Percentiles rank a stretch among this genome's conserved stretches.
Conservation (phyloP, 2,329 filamentous ascomycete genomes). For the Macrophomina tecta region DNA sequence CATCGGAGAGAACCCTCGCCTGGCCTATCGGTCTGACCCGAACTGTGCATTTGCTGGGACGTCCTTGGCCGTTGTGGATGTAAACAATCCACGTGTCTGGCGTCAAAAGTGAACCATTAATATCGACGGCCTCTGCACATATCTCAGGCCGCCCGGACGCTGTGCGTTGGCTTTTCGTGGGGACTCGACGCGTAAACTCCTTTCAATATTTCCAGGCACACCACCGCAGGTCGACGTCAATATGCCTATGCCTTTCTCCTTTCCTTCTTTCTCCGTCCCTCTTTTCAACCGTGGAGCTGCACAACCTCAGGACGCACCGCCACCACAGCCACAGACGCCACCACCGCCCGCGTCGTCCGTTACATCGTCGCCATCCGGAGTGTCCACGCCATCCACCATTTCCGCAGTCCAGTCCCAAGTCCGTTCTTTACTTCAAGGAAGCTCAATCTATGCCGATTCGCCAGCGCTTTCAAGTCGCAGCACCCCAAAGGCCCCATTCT, state of each 20-base stretch:
- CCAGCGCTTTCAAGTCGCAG: slow-evolving; percentile 11
- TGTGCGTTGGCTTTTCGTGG: slow-evolving; percentile 18
- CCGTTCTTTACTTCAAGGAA: slow-evolving; percentile 10
- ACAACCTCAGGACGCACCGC: slow-evolving; percentile 2
- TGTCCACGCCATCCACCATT: slow-evolving; percentile 2
- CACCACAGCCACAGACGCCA: background rate
- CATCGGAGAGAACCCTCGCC: slow-evolving; percentile 35
- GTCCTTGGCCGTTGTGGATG: slow-evolving; percentile 30
- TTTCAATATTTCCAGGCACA: slow-evolving; percentile 6
- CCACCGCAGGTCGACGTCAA: background rate
- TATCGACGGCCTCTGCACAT: slow-evolving; percentile 17
- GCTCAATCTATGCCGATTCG: slow-evolving; percentile 12
- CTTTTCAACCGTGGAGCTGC: slow-evolving; percentile 12
- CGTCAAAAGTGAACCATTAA: slow-evolving; percentile 15
- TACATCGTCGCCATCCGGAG: background rate
- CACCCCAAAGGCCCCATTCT: slow-evolving; percentile 8
- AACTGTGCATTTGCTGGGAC: slow-evolving; percentile 36
- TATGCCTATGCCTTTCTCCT: slow-evolving; percentile 10
- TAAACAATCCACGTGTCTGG: slow-evolving; percentile 36
- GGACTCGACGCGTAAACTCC: slow-evolving; percentile 21
- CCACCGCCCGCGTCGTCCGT: background rate
- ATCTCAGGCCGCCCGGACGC: slow-evolving; percentile 7
- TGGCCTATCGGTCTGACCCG: slow-evolving; percentile 29
- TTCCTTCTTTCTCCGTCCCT: slow-evolving; percentile 7
- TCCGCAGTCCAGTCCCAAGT: slow-evolving; percentile 21